Evolutionary conservation across 1,284 basidiomycete species (phyloP), one percentile per base, ranked within the genome.

Genomic region (Ganoderma sp.): DNA sequence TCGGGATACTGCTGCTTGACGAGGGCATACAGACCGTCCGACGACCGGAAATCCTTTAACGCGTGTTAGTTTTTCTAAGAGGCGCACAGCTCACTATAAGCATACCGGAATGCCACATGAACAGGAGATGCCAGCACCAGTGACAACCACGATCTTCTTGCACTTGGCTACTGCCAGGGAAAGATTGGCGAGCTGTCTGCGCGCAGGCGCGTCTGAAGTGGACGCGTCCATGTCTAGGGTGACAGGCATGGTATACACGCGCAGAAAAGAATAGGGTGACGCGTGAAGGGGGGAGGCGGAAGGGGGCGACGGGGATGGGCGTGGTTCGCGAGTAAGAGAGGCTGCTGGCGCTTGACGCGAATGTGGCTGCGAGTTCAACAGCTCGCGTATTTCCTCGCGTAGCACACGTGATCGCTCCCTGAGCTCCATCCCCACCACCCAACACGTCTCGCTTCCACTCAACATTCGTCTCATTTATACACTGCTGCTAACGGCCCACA

Each of bases 41-140:
- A 91, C 0, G 93, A 96, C 58, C 94, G 92, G 74, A 97, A 97
- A 79, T 96, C 95, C 95, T 96, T 72, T 15, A 19, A 1, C 3
- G 50, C 68, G 66, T 65, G 63, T 69, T 14, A 28, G 42, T 39
- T 14, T 17, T n/a, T 32, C 19, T 5, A 42, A 6, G 32, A 41
- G 58, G 54, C 37, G 64, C 22, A 61, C 32, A 65, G 48, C 2
- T 65, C 50, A 14, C 60, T 25, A 59, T 19, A 63, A 82, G n/a
- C 91, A 75, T 76, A 97, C 95, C 8, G 96, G 96, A 75, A 98
- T 96, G 59, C 96, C 96, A 77, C 91, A 94, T 32, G 93, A 94
- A 78, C 95, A 97, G 41, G 94, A 96, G 68, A 97, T 96, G 56
- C 96, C 96, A 8, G 96, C 96, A 22, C 96, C 96, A 54, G 93